Conservation (phyloP, 2,329 filamentous ascomycete species). For the Hypoxylon sp. region DNA sequence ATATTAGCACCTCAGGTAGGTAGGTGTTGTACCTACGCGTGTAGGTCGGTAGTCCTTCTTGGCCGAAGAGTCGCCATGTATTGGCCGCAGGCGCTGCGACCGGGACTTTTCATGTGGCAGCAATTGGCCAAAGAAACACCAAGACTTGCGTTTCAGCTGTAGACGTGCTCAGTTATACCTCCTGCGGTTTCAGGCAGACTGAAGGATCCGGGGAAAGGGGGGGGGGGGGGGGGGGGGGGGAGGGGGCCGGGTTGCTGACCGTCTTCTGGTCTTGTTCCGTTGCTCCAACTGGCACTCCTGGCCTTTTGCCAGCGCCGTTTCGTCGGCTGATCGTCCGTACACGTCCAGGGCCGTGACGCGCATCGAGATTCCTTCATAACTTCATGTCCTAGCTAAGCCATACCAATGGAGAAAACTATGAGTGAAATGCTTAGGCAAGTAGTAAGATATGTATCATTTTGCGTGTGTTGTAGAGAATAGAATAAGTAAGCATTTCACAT, state of each 20-base stretch:
- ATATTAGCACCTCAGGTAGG: too few species aligned
- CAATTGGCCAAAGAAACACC: constrained; percentile 12
- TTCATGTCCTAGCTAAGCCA: not conserved
- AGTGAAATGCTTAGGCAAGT: not conserved
- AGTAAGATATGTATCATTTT: not conserved
- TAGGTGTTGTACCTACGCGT: too few species aligned
- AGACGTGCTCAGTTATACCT: constrained; percentile 23
- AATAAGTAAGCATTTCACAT: not conserved
- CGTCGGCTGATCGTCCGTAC: not conserved
- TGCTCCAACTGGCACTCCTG: not conserved
- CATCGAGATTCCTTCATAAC: constrained; percentile 8
- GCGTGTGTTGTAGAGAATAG: too few species aligned
- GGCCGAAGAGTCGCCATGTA: too few species aligned
- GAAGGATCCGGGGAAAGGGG: constrained; percentile 14
- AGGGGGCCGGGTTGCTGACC: constrained; percentile 4
- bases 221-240: too few species aligned
- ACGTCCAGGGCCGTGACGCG: constrained; percentile 1
- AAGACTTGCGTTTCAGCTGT: constrained; percentile 34
- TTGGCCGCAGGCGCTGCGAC: constrained; percentile 12
- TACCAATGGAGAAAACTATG: too few species aligned
- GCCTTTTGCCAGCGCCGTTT: constrained; percentile 1
- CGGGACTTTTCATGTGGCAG: not conserved
- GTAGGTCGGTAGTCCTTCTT: too few species aligned
- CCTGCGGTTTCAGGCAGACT: constrained; percentile 31
- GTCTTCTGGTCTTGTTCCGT: constrained; percentile 8